These are phyloP conservation scores for Asparagopsis taxiformis DNA, from an alignment of 31 red algal species.

Conservation along the genomic window DNA sequence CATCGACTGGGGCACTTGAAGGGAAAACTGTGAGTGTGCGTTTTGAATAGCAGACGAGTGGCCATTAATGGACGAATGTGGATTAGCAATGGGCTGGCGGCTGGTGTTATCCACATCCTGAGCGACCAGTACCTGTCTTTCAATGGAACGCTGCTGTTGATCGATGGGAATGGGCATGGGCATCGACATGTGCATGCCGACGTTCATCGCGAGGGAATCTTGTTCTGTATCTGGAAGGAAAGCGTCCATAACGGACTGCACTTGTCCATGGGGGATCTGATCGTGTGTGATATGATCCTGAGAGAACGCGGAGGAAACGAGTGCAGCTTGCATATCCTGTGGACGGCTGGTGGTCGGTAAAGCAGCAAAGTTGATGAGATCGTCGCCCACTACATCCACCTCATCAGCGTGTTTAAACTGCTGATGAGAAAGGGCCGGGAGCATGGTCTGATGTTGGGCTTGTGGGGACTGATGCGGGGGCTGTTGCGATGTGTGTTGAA, in stretches of 20 bases:
- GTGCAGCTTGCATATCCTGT: conserved; percentile 20
- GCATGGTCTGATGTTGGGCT: conserved; percentile 10
- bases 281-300: too few relatives aligned
- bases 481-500: conserved; percentile 1
- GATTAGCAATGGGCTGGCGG: too few relatives aligned
- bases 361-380: conserved; percentile 30
- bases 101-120: not conserved
- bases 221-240: conserved; percentile 42
- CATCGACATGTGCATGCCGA: conserved; percentile 17
- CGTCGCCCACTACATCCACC: conserved; percentile 48
- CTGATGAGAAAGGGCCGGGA: conserved; percentile 11
- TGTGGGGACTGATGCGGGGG: conserved; percentile 3
- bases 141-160: conserved; percentile 6
- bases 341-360: conserved; percentile 7
- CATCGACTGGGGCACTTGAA: too few relatives aligned
- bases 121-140: conserved; percentile 2
- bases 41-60: too few relatives aligned
- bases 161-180: not conserved
- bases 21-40: too few relatives aligned
- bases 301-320: conserved; percentile 21
- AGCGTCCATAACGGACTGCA: conserved; percentile 35
- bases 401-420: conserved; percentile 28
- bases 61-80: too few relatives aligned
- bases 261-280: conserved; percentile 3
- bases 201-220: conserved; percentile 34